Base-by-base conservation (phyloP, 2,329 filamentous ascomycete species). In the Fusarium sublunatum region DNA sequence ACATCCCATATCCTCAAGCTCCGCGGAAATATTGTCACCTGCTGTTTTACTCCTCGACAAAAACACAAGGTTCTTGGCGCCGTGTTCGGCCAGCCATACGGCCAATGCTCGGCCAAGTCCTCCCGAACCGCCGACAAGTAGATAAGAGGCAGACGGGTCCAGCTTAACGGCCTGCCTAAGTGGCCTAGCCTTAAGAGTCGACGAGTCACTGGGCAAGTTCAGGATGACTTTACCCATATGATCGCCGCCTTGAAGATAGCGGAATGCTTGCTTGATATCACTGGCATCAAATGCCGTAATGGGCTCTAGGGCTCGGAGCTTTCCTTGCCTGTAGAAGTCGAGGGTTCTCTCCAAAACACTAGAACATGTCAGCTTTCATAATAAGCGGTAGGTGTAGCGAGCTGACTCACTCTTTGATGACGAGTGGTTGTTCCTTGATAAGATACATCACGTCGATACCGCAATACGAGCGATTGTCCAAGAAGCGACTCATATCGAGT, bases 51-150 rank as follows among this genome's bases (percentile, higher is more conserved):
- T 71, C 9, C 75, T 58, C 0, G 73, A 73, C 0, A 75, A 57
- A 8, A 76, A 64, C 0, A 76, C 54, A 5, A 78, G 62, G 24
- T 70, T 53, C 10, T 60, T 71, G 0, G 74, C 75, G 0, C 64
- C 64, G 0, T 42, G 38, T 3, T 55, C 47, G 7, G 25, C 59
- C 39, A 69, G 35, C 64, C 66, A 67, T 2, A 24, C 39, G 1
- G 72, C 68, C 0, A 75, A 50, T 1, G 60, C 35, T 26, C 56
- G 47, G 3, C 72, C 72, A 1, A 73, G 50, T 5, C 72, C 71
- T 0, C 67, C 67, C 3, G 65, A 32, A 2, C 72, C 72, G 4
- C 72, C 71, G 1, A 65, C 65, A 2, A 73, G 59, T 0, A 73
- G 3, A 19, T 72, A 73, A 6, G 59, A 40, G 4, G 52, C 46